Evolutionary conservation across 345 rosid genomes (phyloP).

Genomic region (Salix udensis): DNA sequence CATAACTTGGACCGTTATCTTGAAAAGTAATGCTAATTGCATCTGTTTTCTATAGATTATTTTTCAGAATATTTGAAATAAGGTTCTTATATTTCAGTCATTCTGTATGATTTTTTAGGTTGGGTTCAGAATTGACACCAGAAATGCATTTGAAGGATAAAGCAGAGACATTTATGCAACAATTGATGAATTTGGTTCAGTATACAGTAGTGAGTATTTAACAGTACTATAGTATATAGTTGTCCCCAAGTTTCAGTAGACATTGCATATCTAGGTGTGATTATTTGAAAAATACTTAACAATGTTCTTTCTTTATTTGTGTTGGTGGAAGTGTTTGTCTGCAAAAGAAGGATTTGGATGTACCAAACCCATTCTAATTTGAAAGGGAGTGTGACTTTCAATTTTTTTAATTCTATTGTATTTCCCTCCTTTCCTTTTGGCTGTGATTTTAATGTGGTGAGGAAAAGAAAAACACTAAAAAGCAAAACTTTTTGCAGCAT

Average conservation of each 20-base stretch:
- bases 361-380: neutral
- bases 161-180: slow-evolving; percentile 65
- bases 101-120: slow-evolving; percentile 45
- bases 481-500: neutral
- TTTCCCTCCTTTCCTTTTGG: neutral
- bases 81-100: slow-evolving; percentile 16
- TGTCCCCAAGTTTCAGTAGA: neutral
- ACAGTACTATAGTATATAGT: neutral
- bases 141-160: slow-evolving; percentile 76
- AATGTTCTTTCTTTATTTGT: neutral
- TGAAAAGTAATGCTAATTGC: slow-evolving; percentile 57
- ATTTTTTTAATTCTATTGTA: neutral
- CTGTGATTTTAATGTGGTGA: neutral
- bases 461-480: neutral
- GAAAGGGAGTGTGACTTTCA: neutral
- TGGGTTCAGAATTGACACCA: slow-evolving; percentile 69
- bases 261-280: neutral
- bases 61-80: neutral
- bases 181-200: slow-evolving; percentile 73
- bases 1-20: slow-evolving; percentile 92
- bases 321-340: neutral
- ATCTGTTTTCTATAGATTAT: slow-evolving; percentile 19
- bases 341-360: slow-evolving; percentile 2
- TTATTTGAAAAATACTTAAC: neutral
- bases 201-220: slow-evolving; percentile 76